A percentile compares a stretch with the other conserved stretches of the same genome.
These are phyloP conservation scores for Bifiguratus adelaidae DNA, from an alignment of 192 early-diverging fungal species.

Conservation along the genomic window DNA sequence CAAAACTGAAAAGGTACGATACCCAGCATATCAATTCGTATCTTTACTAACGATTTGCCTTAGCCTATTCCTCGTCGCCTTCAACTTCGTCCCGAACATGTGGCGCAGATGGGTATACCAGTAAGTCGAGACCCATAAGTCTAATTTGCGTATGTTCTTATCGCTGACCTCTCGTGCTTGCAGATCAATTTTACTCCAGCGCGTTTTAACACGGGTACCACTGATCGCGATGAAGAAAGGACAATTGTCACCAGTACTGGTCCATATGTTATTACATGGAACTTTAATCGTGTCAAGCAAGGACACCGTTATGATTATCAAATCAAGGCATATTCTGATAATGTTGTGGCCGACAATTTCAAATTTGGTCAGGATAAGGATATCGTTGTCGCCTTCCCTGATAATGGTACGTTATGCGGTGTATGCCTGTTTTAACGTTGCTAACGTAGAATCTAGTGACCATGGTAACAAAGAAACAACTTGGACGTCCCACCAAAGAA, in stretches of 20 bases:
- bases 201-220: conserved; percentile 72
- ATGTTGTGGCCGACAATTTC: conserved; percentile 89
- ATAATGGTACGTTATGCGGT: no score
- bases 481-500: no score
- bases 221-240: conserved; percentile 65
- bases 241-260: conserved; percentile 82
- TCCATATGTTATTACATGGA: conserved; percentile 88
- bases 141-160: neutral
- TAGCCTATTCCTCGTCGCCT: conserved; percentile 57
- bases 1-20: conserved; percentile 47
- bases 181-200: conserved; percentile 80
- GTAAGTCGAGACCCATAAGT: conserved; percentile 2
- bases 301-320: conserved; percentile 73
- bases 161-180: no score
- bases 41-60: neutral
- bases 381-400: conserved; percentile 93
- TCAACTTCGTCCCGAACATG: conserved; percentile 80
- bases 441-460: conserved; percentile 66
- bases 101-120: conserved; percentile 58
- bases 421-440: no score
- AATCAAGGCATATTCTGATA: conserved; percentile 77
- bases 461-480: conserved; percentile 44
- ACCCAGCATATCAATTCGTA: conserved; percentile 31
- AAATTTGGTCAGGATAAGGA: conserved; percentile 67
- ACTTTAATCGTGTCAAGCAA: conserved; percentile 68